Conservation (phyloP, 164 flowering plant species). For the Vitis rotundifolia region DNA sequence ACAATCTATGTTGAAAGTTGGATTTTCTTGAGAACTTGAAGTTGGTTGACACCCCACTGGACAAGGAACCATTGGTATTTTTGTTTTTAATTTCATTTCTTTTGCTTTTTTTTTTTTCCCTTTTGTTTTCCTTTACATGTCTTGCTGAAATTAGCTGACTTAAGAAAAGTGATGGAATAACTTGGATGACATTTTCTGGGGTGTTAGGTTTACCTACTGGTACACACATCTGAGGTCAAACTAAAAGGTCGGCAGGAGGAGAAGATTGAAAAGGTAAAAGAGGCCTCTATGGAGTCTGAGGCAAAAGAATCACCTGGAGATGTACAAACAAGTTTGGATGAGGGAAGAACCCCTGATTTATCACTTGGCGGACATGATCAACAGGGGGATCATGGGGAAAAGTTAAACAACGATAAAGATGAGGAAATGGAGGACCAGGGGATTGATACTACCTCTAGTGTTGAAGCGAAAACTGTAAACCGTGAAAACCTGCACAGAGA, state of each 20-base stretch:
- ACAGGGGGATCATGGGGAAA: constrained; percentile 26
- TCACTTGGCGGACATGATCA: constrained; percentile 25
- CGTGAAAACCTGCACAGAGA: constrained; percentile 22
- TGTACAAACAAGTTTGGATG: constrained; percentile 23
- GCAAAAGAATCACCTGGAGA: constrained; percentile 26
- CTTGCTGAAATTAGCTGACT: not conserved
- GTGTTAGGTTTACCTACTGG: constrained; percentile 74
- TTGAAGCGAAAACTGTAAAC: constrained; percentile 30
- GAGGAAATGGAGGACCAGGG: constrained; percentile 40
- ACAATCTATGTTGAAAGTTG: no score
- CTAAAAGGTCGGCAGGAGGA: constrained; percentile 40
- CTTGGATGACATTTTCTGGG: constrained; percentile 3
- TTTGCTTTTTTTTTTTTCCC: not conserved
- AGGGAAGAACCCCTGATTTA: constrained; percentile 35
- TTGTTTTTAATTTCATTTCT: not conserved
- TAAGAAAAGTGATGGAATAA: not conserved
- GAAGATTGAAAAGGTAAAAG: constrained; percentile 35
- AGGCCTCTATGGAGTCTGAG: constrained; percentile 28
- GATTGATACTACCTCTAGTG: constrained; percentile 18
- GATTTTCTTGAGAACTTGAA: no score
- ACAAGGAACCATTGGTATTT: not conserved
- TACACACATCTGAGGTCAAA: constrained; percentile 66
- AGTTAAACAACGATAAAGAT: constrained; percentile 25
- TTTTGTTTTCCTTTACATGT: not conserved
- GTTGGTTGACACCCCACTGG: not conserved